Base-by-base conservation (phyloP, 345 rosid species). In the Gossypium raimondii region DNA sequence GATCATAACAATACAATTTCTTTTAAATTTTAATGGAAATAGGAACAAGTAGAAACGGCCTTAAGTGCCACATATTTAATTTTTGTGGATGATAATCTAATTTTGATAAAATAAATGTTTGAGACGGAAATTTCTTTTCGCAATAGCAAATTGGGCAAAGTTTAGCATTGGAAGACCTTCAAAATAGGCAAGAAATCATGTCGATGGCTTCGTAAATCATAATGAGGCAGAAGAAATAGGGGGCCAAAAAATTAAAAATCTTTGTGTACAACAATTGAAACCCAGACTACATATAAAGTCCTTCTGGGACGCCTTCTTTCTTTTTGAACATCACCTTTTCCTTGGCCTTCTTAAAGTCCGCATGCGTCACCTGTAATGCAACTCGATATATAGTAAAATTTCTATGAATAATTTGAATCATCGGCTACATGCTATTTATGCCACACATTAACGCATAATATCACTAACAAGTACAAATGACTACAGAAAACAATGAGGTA, bases 291-390 rank as follows among this genome's bases (percentile, higher is more conserved):
- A 96, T 89, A 76, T 93, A 96, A 48, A 96, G 93, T 53, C 98
- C 99, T 86, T 96, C 99, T 3, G 98, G 99, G 24, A 96, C 97
- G 56, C 99, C 99, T 85, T 96, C 99, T 70, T 93, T 93, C 95
- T 93, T 96, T 89, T 96, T 96, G 89, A 85, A 92, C 99, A 93
- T 93, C 78, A 96, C 98, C 90, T 92, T 96, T 65, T 96, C 99
- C 75, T 96, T 96, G 0, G 97, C 98, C 79, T 96, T 93, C 90
- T 92, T 93, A 77, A 96, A 89, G 85, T 93, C 98, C 0, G 82
- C 78, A 77, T 92, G 99, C 0, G 93, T 93, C 65, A 96, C 98
- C 99, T 93, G 3, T 4, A 34, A 34, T 34, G 38, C 38, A 34
- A 83, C 69, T 34, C 7, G 11, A 16, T 9, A 62, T 64, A 17